Base-by-base conservation (phyloP, 331 rosid species). In the Prunus yedoensis region DNA sequence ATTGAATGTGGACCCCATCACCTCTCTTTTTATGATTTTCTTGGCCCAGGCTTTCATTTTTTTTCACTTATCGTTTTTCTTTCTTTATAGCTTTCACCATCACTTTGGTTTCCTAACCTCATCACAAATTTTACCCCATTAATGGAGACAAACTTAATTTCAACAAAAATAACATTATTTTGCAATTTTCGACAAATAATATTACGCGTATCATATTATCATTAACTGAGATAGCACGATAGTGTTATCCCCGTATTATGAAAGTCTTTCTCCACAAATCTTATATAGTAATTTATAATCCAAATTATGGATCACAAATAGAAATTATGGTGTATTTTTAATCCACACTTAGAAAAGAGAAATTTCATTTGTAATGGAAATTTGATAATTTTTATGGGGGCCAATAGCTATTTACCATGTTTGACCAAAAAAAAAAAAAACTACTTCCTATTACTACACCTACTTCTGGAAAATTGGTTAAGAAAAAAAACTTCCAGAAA, bases 211-310 rank as follows among this genome's bases (percentile, higher is more conserved):
- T 38, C 2, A 38, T 38, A 38, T 0, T 0, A 4, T 38, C 7
- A 38, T 38, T 6, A 6, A 2, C 0, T 0, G 43, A 1, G 0
- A 38, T 6, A 38, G 0, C 0, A 38, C 2, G 7, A 38, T 35
- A 38, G 0, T 38, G 9, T 1, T 35, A 5, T 35, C 1, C 0
- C 0, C 0, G 1, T 6, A 6, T 38, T 0, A 38, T 38, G 2
- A 5, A 35, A 35, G 0, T 35, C 1, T 5, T 35, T 35, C 8
- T 32, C 0, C 41, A 35, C 41, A 35, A 35, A 5, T 35, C 8
- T 35, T 35, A 35, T 0, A 1, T 5, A 35, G 0, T 0, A 35
- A 35, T 35, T 35, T 5, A 35, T 35, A 35, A 35, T 35, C 41
- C 41, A 35, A 35, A 35, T 35, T 38, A 30, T 30, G 35, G 5